Evolutionary conservation across 2,329 filamentous ascomycete species (phyloP).

Genomic region (Stachybotrys chlorohalonatus): DNA sequence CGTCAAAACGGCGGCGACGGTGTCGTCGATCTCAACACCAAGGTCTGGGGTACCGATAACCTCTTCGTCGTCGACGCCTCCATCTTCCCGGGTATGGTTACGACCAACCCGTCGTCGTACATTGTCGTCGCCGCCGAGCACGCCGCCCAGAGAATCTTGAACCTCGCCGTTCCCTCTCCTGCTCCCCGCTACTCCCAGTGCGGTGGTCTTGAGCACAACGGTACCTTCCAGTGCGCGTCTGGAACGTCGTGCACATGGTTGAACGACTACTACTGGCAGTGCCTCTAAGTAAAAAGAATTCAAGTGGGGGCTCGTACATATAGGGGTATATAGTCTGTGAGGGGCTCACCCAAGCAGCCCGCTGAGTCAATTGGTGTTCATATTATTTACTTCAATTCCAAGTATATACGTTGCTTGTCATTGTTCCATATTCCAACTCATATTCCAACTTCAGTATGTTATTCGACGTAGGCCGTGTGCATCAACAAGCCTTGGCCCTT

Average conservation of each 20-base stretch:
- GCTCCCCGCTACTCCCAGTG: not conserved
- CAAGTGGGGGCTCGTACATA: not conserved
- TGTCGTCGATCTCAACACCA: constrained; percentile 54
- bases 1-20: constrained; percentile 44
- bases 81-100: constrained; percentile 61
- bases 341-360: not conserved
- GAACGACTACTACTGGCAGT: constrained; percentile 2
- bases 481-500: constrained; percentile 9
- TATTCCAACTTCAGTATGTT: not conserved
- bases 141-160: constrained; percentile 28
- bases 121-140: constrained; percentile 57
- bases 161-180: not conserved
- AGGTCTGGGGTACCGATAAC: constrained; percentile 60
- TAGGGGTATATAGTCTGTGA: not conserved
- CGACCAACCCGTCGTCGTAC: constrained; percentile 57
- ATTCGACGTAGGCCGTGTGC: constrained; percentile 11
- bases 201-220: not conserved
- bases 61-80: constrained; percentile 59
- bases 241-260: not conserved
- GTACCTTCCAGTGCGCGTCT: not conserved
- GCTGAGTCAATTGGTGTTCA: not conserved
- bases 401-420: not conserved
- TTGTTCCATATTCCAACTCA: not conserved
- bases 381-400: not conserved
- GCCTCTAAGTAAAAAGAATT: not conserved